Conservation (phyloP, 1,139 yeast genomes). For the Yarrowia galli region DNA sequence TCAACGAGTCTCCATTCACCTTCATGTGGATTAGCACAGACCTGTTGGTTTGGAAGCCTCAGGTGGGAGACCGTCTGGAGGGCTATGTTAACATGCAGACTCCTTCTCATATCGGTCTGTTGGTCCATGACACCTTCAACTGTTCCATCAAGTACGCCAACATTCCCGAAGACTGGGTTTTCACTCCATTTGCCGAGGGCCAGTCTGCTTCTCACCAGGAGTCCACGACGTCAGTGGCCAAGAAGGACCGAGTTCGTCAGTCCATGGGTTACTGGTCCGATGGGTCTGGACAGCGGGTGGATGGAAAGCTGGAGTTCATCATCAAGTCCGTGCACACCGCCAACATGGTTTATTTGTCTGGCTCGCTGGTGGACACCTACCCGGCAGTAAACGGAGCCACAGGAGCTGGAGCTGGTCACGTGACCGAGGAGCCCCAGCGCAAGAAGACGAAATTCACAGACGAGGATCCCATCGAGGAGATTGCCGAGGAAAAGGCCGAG, state of each 20-base stretch:
- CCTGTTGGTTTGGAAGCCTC: slow-evolving; percentile 87
- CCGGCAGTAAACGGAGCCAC: too few species aligned
- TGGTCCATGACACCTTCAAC: slow-evolving; percentile 91
- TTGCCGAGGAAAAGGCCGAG: slow-evolving; percentile 20
- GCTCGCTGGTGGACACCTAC: slow-evolving; percentile 55
- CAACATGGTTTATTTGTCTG: slow-evolving; percentile 85
- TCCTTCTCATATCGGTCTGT: slow-evolving; percentile 90
- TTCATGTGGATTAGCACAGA: slow-evolving; percentile 89
- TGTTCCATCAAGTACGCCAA: slow-evolving; percentile 86
- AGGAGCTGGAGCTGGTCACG: too few species aligned
- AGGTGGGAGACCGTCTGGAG: slow-evolving; percentile 79
- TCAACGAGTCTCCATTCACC: slow-evolving; percentile 85
- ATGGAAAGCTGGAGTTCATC: slow-evolving; percentile 79
- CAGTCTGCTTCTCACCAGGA: too few species aligned
- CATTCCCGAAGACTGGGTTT: slow-evolving; percentile 84
- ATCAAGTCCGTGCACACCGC: slow-evolving; percentile 76
- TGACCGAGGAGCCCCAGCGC: slow-evolving; percentile 6
- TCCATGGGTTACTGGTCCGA: slow-evolving; percentile 85
- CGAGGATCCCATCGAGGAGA: slow-evolving; percentile 41
- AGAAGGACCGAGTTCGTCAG: slow-evolving; percentile 44
- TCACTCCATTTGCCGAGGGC: slow-evolving; percentile 50
- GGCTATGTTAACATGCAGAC: slow-evolving; percentile 92
- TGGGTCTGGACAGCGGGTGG: slow-evolving; percentile 71
- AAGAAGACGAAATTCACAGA: slow-evolving; percentile 35
- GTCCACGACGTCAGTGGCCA: slow-evolving; percentile 34